Conservation (phyloP, 306 rosid species). For the Vigna radiata region DNA sequence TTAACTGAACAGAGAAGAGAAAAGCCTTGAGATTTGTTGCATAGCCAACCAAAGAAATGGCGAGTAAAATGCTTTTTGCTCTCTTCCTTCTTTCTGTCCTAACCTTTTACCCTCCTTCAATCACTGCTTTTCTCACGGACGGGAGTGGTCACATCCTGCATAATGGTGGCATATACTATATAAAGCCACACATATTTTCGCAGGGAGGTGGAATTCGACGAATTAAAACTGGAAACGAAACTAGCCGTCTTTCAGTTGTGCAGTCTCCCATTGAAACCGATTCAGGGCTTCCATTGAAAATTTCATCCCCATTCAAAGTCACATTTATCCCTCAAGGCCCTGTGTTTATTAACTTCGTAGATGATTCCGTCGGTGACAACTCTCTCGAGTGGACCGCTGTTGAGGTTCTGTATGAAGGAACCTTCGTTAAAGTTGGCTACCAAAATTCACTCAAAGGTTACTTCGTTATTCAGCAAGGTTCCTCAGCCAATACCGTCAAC, state of each 20-base stretch:
- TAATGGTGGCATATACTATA: background rate
- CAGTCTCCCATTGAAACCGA: background rate
- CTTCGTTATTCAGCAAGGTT: background rate
- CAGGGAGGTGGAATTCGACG: no score
- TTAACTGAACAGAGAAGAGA: no score
- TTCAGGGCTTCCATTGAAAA: background rate
- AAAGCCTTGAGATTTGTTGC: no score
- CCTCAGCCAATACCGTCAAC: background rate
- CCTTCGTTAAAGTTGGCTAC: background rate
- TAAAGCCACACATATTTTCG: no score
- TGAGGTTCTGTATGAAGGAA: background rate
- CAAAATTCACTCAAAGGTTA: background rate
- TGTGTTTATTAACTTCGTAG: no score
- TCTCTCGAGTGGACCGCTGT: background rate
- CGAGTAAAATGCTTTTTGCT: background rate
- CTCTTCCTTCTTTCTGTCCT: background rate
- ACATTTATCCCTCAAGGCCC: accelerated
- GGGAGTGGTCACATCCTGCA: accelerated
- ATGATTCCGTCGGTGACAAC: background rate
- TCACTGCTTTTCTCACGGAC: background rate
- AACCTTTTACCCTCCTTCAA: background rate
- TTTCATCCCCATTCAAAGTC: background rate
- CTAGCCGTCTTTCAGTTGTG: background rate
- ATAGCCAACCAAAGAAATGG: background rate
- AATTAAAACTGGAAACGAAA: no score